Evolutionary conservation across 2,329 filamentous ascomycete species (phyloP), one percentile per base, ranked within the genome.

Genomic region (Fusarium gaditjirri): DNA sequence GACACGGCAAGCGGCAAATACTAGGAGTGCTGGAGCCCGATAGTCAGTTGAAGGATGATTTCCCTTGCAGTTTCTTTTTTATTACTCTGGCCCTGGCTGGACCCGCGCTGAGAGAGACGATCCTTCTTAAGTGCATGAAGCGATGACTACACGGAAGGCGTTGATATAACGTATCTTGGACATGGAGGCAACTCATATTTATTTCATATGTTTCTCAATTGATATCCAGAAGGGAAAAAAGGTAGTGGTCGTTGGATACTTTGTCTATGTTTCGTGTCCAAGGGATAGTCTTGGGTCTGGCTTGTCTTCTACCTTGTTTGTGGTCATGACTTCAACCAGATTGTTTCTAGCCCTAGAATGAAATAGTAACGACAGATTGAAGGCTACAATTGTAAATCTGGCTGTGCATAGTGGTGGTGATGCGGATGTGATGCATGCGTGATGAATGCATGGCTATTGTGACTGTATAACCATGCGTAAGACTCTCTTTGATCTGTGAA

Each of bases 51-150:
- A 70, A 61, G 60, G 49, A 60, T 52, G 41, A 31, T 35, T 46
- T 62, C 46, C 44, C 50, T 50, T 70, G 66, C 68, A 76, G 64
- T 71, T 72, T 53, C 47, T 39, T 68, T 56, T 59, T 68, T 53
- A 46, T 68, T 71, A 72, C 69, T 77, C 72, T 58, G 75, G 73
- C 69, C 35, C 61, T 72, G 76, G 76, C 76, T 72, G 76, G 76
- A 75, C 76, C 65, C 65, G 59, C 62, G 71, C 70, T 71, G 72
- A 57, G 75, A 76, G 68, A 77, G 63, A 56, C 66, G 66, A 68
- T 75, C 68, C 44, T 61, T 75, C 23, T 42, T 29, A 58, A 75
- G 69, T 77, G 74, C 71, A 75, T 69, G 65, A 67, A 65, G 65
- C 62, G 57, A 75, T 49, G 66, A 60, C 55, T 57, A 50, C 38